Percentiles rank a stretch among this genome's conserved stretches.
phyloP scores from a whole-genome alignment of 2,329 filamentous ascomycete species.

The Colletotrichum sp. region DNA sequence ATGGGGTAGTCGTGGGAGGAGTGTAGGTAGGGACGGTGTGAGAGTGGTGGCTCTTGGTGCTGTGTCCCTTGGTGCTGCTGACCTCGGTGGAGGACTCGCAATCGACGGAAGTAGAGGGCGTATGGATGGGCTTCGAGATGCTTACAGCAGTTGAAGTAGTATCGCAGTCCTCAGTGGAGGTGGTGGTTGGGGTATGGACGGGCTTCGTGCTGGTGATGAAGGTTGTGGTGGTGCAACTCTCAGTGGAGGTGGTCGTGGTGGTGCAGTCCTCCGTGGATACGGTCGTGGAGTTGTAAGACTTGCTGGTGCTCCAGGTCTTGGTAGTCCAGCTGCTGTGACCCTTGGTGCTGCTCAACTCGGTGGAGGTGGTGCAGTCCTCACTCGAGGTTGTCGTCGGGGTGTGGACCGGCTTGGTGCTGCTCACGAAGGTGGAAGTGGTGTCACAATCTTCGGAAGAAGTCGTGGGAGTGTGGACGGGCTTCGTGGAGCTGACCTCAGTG shows the following conservation, averaged over 20 bases:
- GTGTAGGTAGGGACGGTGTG: slow-evolving; percentile 5
- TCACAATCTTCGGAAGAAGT: background rate
- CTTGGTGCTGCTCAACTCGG: background rate
- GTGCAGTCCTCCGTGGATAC: background rate
- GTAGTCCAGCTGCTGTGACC: background rate
- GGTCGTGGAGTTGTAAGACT: background rate
- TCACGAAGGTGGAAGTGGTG: background rate
- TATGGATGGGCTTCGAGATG: background rate
- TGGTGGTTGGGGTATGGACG: background rate
- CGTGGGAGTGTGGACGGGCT: background rate
- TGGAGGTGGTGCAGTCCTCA: background rate
- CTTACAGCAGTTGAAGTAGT: background rate
- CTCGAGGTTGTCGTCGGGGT: background rate
- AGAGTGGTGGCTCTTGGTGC: background rate
- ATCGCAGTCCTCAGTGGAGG: background rate
- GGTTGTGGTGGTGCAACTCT: background rate
- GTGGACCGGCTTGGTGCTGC: background rate
- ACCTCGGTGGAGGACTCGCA: background rate
- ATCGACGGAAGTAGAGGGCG: background rate
- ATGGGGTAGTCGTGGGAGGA: background rate
- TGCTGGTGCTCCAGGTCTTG: background rate
- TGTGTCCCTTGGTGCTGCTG: background rate
- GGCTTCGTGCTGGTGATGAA: background rate
- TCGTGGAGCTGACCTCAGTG: background rate
- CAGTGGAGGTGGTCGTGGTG: background rate